Percentiles rank a stretch among this genome's conserved stretches.
Evolutionary conservation across 805 yeast species (phyloP).

Genomic region (Wickerhamomyces mucosus): DNA sequence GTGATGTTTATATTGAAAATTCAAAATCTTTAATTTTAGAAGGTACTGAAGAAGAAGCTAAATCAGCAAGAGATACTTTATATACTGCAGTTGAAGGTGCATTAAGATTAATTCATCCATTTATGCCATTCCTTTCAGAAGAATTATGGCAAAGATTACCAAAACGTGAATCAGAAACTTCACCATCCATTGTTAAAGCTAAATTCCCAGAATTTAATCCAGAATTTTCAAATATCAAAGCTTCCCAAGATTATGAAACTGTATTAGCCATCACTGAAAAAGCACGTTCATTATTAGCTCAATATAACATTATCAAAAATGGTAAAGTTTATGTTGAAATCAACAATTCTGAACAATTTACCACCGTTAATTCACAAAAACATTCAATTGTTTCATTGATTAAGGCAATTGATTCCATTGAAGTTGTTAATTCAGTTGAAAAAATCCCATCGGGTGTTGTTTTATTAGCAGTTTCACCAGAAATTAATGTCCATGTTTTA

Average conservation of each 20-base stretch:
- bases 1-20: slow-evolving; percentile 98
- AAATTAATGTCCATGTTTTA: slow-evolving; percentile 76
- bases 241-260: slow-evolving; percentile 72
- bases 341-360: slow-evolving; percentile 31
- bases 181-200: slow-evolving; percentile 70
- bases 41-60: slow-evolving; percentile 76
- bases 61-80: slow-evolving; percentile 88
- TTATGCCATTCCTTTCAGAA: slow-evolving; percentile 96
- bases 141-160: slow-evolving; percentile 99
- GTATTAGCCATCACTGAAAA: slow-evolving; percentile 81
- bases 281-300: slow-evolving; percentile 86
- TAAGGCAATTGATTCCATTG: slow-evolving; percentile 75
- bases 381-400: slow-evolving; percentile 86
- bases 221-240: slow-evolving; percentile 52
- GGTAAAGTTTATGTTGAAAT: slow-evolving; percentile 81
- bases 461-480: slow-evolving; percentile 69
- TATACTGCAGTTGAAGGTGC: slow-evolving; percentile 92
- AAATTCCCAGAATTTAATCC: slow-evolving; percentile 59
- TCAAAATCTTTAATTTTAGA: slow-evolving; percentile 87
- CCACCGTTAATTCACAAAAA: slow-evolving; percentile 58
- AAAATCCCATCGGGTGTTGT: slow-evolving; percentile 86
- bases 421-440: slow-evolving; percentile 46
- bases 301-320: slow-evolving; percentile 79
- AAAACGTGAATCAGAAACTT: slow-evolving; percentile 61
- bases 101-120: slow-evolving; percentile 87